These are phyloP conservation scores for Cryphonectria japonica DNA, from an alignment of 2,329 filamentous ascomycete species.

Conservation along the genomic window DNA sequence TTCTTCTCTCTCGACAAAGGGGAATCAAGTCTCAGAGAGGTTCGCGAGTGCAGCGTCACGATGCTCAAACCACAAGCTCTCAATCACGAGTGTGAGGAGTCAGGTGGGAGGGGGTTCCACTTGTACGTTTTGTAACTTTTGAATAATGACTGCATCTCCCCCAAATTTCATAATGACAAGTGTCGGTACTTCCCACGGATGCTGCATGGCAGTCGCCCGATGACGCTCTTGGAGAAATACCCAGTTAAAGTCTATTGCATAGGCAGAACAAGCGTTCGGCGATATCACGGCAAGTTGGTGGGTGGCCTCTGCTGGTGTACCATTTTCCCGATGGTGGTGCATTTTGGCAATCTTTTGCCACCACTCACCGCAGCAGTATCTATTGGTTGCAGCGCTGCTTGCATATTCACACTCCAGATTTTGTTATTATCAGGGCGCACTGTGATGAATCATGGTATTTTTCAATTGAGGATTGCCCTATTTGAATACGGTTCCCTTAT, in stretches of 20 bases:
- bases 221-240: conserved; percentile 7
- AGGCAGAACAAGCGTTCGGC: neutral
- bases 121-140: neutral
- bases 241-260: neutral
- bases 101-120: neutral
- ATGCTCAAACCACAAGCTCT: neutral
- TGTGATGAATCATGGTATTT: neutral
- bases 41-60: neutral
- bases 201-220: neutral
- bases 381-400: neutral
- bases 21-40: neutral
- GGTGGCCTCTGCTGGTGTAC: neutral
- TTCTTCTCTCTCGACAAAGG: neutral
- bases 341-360: neutral
- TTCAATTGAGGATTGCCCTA: neutral
- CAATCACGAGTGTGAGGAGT: conserved; percentile 2
- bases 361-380: neutral
- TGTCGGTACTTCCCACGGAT: neutral
- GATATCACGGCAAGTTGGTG: conserved; percentile 16
- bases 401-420: neutral
- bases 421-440: neutral
- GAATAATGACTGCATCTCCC: neutral
- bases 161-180: conserved; percentile 7
- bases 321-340: neutral
- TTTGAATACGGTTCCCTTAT: neutral